Evolutionary conservation across 805 yeast genomes (phyloP), one percentile per base, ranked within the genome.

Genomic region (Yamadazyma insecticola): DNA sequence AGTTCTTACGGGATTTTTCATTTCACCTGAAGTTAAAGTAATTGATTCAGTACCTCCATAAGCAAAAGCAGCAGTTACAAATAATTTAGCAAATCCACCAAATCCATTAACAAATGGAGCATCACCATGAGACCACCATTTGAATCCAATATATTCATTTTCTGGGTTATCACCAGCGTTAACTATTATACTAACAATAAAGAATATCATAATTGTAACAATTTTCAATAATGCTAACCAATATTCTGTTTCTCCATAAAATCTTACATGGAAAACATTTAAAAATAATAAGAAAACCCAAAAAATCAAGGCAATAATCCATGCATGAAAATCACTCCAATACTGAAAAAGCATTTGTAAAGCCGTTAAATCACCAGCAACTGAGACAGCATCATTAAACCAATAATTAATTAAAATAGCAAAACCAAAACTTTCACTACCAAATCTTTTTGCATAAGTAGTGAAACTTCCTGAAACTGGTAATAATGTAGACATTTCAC

Each of bases 381-480:
- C 67, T 0, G 68, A 57, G 26, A 67, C 57, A 4, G 72, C 74
- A 44, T 70, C 74, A 39, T 70, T 70, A 41, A 70, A 60, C 74
- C 74, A 70, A 47, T 71, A 71, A 40, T 68, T 69, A 49, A 62
- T 47, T 19, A 70, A 59, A 21, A 72, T 60, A 2, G 78, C 72
- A 47, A 74, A 74, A 0, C 78, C 78, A 33, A 72, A 57, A 10
- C 74, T 60, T 4, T 64, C 70, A 37, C 69, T 69, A 3, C 74
- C 74, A 41, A 63, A 72, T 19, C 76, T 51, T 16, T 63, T 55
- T 12, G 75, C 72, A 41, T 60, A 73, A 1, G 72, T 58, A 16
- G 76, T 64, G 36, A 72, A 70, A 5, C 75, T 69, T n/a, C 77
- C 78, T 2, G 75, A 67, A 16, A 67, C 69, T 3, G 83, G 81